These are phyloP conservation scores for Celoporthe dispersa DNA, from an alignment of 2,329 filamentous ascomycete genomes.

Conservation along the genomic window DNA sequence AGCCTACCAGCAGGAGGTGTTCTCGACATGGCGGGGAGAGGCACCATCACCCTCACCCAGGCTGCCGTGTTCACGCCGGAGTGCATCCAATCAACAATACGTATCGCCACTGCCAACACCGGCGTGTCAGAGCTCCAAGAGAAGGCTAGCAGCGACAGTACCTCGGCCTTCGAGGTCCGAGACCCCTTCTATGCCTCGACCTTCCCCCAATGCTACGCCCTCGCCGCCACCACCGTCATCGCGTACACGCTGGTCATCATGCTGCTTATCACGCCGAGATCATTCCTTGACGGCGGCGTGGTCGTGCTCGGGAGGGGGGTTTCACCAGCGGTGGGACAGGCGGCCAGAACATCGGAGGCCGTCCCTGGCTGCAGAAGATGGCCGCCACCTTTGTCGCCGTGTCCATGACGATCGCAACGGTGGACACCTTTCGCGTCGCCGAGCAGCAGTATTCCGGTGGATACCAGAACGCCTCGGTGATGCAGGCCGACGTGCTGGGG, in stretches of 20 bases:
- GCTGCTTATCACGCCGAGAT: conserved; percentile 91
- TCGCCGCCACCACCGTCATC: conserved; percentile 87
- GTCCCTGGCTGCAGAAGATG: conserved; percentile 91
- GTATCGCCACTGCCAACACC: conserved; percentile 48
- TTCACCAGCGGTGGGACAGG: conserved; percentile 83
- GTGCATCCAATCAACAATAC: conserved; percentile 51
- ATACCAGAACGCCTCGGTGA: conserved; percentile 74
- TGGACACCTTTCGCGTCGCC: conserved; percentile 86
- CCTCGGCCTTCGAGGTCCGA: conserved; percentile 51
- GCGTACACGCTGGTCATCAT: conserved; percentile 93
- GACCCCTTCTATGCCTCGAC: conserved; percentile 95
- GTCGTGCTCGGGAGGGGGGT: conserved; percentile 79
- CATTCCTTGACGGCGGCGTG: conserved; percentile 84
- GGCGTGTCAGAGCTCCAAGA: conserved; percentile 42
- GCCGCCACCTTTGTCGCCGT: conserved; percentile 75
- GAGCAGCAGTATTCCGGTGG: conserved; percentile 79
- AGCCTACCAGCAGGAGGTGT: conserved; percentile 51
- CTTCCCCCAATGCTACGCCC: conserved; percentile 90
- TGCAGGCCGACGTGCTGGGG: conserved; percentile 81
- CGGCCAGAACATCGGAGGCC: conserved; percentile 83
- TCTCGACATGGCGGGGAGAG: conserved; percentile 55
- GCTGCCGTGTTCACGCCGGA: conserved; percentile 63
- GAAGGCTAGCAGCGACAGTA: conserved; percentile 30
- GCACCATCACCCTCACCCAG: conserved; percentile 62
- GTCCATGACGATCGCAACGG: conserved; percentile 90